Evolutionary conservation across 148 eudicot species (phyloP).

Genomic region (Simmondsia chinensis): DNA sequence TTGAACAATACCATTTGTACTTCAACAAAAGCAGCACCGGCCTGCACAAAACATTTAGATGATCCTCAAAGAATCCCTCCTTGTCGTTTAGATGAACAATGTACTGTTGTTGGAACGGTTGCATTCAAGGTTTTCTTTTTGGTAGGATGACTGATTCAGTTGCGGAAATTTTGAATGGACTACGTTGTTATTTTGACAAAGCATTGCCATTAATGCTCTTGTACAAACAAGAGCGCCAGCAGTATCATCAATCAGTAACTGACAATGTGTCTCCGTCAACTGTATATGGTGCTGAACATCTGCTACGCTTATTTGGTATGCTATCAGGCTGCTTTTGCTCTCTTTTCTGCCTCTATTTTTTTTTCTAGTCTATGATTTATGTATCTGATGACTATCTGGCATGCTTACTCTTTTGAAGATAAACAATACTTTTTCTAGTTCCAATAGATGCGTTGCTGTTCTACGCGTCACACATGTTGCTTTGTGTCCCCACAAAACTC

Average conservation of each 20-base stretch:
- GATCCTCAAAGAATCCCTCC: too few species aligned
- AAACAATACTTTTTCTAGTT: too few species aligned
- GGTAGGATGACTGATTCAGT: constrained; percentile 64
- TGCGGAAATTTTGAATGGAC: constrained; percentile 77
- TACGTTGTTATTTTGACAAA: constrained; percentile 85
- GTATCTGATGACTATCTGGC: not conserved
- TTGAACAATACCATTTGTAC: too few species aligned
- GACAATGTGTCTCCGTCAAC: constrained; percentile 77
- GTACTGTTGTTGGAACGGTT: not conserved
- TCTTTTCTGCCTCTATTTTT: not conserved
- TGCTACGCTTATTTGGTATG: constrained; percentile 95
- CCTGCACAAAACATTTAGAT: too few species aligned
- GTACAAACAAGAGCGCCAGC: constrained; percentile 88
- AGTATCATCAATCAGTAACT: constrained; percentile 59
- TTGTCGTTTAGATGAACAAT: too few species aligned
- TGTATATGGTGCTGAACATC: constrained; percentile 94
- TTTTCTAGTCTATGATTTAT: not conserved
- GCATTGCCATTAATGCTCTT: constrained; percentile 74
- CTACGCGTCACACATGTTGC: too few species aligned
- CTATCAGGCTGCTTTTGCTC: not conserved
- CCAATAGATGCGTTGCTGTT: too few species aligned
- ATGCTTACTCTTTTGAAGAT: too few species aligned
- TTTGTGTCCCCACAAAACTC: too few species aligned
- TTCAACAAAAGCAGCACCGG: too few species aligned
- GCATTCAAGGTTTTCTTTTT: not conserved